Conservation (phyloP, 1,284 basidiomycete genomes). For the Sanghuangporus sanghuang region DNA sequence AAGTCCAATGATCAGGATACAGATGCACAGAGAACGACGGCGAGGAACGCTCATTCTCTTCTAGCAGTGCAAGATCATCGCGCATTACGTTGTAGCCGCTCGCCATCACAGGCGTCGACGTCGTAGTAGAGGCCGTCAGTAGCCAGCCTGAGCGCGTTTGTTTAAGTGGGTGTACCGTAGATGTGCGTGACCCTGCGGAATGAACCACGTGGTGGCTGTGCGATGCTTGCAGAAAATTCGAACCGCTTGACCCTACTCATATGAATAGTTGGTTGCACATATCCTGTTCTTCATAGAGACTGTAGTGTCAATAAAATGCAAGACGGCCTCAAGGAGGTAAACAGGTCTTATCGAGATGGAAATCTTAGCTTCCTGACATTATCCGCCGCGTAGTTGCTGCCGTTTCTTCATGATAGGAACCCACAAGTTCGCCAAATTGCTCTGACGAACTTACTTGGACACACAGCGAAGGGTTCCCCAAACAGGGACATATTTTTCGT, state of each 20-base stretch:
- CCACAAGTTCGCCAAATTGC: conserved; percentile 86
- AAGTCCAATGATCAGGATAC: conserved; percentile 70
- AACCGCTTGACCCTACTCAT: neutral
- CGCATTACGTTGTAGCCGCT: conserved; percentile 64
- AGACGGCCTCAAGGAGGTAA: conserved; percentile 6
- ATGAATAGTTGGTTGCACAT: neutral
- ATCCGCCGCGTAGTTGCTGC: conserved; percentile 55
- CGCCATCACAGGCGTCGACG: conserved; percentile 9
- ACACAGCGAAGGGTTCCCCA: conserved; percentile 70
- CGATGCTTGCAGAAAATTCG: neutral
- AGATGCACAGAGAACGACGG: conserved; percentile 74
- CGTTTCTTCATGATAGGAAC: conserved; percentile 84
- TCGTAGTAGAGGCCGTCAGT: neutral
- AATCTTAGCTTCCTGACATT: neutral
- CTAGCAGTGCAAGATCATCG: conserved; percentile 51
- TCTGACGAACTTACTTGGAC: conserved; percentile 75
- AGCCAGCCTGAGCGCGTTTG: neutral
- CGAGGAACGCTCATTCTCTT: conserved; percentile 46
- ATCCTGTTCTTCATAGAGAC: neutral
- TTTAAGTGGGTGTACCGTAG: neutral
- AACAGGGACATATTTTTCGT: conserved; percentile 73
- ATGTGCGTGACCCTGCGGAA: conserved; percentile 4
- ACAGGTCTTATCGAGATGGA: neutral
- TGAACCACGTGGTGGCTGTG: conserved; percentile 10
- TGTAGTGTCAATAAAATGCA: neutral